Percentiles rank a stretch among this genome's conserved stretches.
phyloP scores from a whole-genome alignment of 106 monocot genomes.

The Platanthera guangdongensis region DNA sequence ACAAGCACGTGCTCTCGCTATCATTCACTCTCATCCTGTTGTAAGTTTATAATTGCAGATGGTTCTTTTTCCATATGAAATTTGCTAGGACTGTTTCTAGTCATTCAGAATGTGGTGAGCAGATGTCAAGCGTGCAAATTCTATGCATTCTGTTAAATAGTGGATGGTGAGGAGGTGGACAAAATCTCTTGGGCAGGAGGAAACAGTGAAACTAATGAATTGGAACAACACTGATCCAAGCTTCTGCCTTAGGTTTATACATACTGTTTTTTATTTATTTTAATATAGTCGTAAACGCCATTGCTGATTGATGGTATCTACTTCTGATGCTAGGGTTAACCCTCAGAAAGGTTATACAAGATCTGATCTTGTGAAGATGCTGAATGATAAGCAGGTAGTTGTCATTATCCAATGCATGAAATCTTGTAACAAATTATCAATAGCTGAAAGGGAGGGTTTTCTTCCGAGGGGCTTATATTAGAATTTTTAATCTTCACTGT shows the following conservation, averaged over 20 bases:
- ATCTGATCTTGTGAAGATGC: constrained; percentile 40
- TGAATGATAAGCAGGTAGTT: constrained; percentile 61
- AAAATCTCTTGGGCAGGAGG: constrained; percentile 63
- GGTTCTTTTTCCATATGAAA: not conserved
- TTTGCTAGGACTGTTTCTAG: constrained; percentile 4
- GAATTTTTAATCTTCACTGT: not conserved
- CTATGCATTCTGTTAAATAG: constrained; percentile 34
- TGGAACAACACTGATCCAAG: constrained; percentile 91
- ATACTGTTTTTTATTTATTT: constrained; percentile 2
- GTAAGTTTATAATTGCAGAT: constrained; percentile 41
- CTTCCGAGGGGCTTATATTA: not conserved
- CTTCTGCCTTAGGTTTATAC: constrained; percentile 68
- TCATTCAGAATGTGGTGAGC: not conserved
- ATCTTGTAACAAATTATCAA: no score
- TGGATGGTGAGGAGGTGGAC: constrained; percentile 99
- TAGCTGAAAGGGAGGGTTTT: no score
- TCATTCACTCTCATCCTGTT: constrained; percentile 93
- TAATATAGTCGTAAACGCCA: not conserved
- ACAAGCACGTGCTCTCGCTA: constrained; percentile 92
- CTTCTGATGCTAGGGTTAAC: constrained; percentile 58
- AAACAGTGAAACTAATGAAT: constrained; percentile 67
- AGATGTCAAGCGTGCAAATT: not conserved
- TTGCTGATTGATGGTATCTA: constrained; percentile 1
- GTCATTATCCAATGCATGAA: not conserved
- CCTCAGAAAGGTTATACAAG: constrained; percentile 60